Evolutionary conservation across 1,284 basidiomycete genomes (phyloP).

Genomic region (Sporisorium scitamineum): DNA sequence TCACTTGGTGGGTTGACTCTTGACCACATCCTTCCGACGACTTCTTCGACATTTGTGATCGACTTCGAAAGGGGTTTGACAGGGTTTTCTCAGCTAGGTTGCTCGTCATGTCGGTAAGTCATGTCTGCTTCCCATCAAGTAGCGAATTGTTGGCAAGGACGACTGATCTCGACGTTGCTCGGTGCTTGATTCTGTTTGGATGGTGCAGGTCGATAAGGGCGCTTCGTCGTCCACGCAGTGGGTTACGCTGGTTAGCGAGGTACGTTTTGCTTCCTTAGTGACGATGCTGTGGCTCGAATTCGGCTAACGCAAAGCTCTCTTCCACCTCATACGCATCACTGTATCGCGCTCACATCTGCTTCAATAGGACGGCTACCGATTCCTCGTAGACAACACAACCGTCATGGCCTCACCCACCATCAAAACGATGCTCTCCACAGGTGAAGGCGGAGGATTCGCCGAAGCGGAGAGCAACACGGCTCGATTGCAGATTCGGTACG

Average conservation of each 20-base stretch:
- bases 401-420: slow-evolving; percentile 55
- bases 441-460: slow-evolving; percentile 68
- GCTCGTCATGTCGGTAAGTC: slow-evolving; percentile 9
- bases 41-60: not conserved
- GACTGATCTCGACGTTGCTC: not conserved
- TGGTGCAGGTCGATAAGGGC: slow-evolving; percentile 9
- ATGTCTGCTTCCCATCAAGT: too few relatives aligned
- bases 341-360: not conserved
- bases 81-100: not conserved
- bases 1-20: not conserved
- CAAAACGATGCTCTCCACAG: slow-evolving; percentile 57
- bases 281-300: not conserved
- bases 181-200: too few relatives aligned
- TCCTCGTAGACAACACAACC: slow-evolving; percentile 52
- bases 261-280: slow-evolving; percentile 16
- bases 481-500: slow-evolving; percentile 70
- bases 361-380: slow-evolving; percentile 60
- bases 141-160: not conserved
- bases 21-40: not conserved
- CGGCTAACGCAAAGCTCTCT: not conserved
- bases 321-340: not conserved
- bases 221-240: slow-evolving; percentile 28
- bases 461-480: slow-evolving; percentile 70
- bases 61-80: not conserved
- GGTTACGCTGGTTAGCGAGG: slow-evolving; percentile 64